Evolutionary conservation across 1,284 basidiomycete species (phyloP).

Genomic region (Kwoniella shivajii): DNA sequence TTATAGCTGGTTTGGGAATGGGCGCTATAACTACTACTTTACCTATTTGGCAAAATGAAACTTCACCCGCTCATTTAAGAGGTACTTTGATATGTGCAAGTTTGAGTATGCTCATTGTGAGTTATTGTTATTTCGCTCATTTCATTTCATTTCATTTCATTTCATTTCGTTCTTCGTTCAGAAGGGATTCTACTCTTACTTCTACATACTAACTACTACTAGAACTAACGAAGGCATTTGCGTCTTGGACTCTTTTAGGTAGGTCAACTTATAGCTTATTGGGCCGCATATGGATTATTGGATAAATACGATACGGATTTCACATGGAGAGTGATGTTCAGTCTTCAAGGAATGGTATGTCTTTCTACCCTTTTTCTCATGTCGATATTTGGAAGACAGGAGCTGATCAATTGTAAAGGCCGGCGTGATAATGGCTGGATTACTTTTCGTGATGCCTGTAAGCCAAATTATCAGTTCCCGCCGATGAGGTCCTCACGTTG

Average conservation of each 20-base stretch:
- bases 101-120: constrained; percentile 25
- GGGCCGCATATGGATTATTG: constrained; percentile 22
- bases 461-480: too few relatives aligned
- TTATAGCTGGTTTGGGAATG: constrained; percentile 23
- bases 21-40: constrained; percentile 20
- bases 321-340: constrained; percentile 22
- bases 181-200: neutral
- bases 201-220: too few relatives aligned
- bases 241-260: constrained; percentile 13
- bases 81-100: constrained; percentile 22
- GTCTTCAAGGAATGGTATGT: constrained; percentile 16
- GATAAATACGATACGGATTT: constrained; percentile 16
- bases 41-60: constrained; percentile 27
- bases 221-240: neutral
- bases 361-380: neutral
- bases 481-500: too few relatives aligned
- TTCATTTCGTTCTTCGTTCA: too few relatives aligned
- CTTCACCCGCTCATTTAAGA: constrained; percentile 12
- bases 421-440: constrained; percentile 15
- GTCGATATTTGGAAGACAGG: constrained; percentile 7
- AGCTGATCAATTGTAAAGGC: constrained; percentile 1
- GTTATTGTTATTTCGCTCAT: too few relatives aligned
- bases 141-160: too few relatives aligned
- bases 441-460: constrained; percentile 21
- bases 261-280: constrained; percentile 27